Percentiles rank a stretch among this genome's conserved stretches.
phyloP scores from a whole-genome alignment of 1,284 basidiomycete species.

The Ganoderma sinense region DNA sequence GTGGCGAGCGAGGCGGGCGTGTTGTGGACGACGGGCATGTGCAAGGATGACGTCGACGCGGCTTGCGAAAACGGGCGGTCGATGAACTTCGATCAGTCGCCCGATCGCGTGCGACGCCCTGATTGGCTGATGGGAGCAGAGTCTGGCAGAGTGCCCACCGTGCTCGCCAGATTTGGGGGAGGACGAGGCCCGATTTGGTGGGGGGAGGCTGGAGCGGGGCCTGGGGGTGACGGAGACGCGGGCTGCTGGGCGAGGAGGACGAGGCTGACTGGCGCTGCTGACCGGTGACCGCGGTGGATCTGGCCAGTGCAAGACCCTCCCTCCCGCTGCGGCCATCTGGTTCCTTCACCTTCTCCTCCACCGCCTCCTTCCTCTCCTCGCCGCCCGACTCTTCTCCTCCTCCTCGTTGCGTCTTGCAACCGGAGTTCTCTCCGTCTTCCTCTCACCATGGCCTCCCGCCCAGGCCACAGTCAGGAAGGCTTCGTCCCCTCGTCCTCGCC shows the following conservation, averaged over 20 bases:
- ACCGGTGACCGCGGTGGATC: background rate
- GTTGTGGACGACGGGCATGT: background rate
- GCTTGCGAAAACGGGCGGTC: background rate
- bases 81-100: background rate
- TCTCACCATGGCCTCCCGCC: conserved; percentile 38
- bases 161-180: background rate
- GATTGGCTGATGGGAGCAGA: background rate
- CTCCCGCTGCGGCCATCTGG: conserved; percentile 9
- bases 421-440: conserved; percentile 23
- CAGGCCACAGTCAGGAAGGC: conserved; percentile 43
- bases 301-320: background rate
- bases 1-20: background rate
- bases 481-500: conserved; percentile 41
- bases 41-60: background rate
- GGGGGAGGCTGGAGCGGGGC: background rate
- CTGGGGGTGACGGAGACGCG: conserved; percentile 15
- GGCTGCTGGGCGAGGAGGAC: conserved; percentile 4
- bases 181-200: background rate
- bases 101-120: background rate
- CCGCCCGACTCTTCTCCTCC: conserved; percentile 1
- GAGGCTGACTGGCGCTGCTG: conserved; percentile 2
- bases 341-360: conserved; percentile 9
- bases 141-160: background rate
- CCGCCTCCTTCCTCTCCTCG: conserved; percentile 6
- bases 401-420: conserved; percentile 29